phyloP scores from a whole-genome alignment of 768 basidiomycete species.

The Termitomyces sp. region DNA sequence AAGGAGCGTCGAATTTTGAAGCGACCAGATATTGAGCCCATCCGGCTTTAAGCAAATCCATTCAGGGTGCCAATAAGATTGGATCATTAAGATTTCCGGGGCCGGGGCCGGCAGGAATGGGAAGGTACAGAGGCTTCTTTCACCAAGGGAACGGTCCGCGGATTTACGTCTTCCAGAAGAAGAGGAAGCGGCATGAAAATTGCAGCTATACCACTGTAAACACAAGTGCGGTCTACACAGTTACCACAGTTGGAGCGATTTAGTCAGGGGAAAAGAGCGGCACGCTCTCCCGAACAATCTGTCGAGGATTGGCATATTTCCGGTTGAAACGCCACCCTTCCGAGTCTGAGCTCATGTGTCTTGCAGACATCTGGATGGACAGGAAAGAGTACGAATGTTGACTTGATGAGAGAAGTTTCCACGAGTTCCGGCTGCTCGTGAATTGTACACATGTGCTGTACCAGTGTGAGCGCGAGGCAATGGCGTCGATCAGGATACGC shows the following conservation, averaged over 20 bases:
- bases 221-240: neutral
- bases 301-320: neutral
- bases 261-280: neutral
- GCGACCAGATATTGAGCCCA: constrained; percentile 14
- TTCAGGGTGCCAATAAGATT: constrained; percentile 27
- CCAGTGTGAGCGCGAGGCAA: constrained; percentile 17
- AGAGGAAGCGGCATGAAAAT: neutral
- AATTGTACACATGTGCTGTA: constrained; percentile 17
- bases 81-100: constrained; percentile 33
- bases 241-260: neutral
- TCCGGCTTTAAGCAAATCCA: constrained; percentile 33
- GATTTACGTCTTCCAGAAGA: constrained; percentile 22
- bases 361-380: neutral
- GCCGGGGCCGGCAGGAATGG: constrained; percentile 32
- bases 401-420: neutral
- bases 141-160: constrained; percentile 38
- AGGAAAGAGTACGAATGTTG: neutral
- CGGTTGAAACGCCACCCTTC: neutral
- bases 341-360: neutral
- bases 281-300: neutral
- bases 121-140: constrained; percentile 23
- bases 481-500: constrained; percentile 9
- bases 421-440: neutral
- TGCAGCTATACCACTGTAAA: neutral
- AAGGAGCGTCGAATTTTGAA: constrained; percentile 20